phyloP scores from a whole-genome alignment of 2,329 filamentous ascomycete genomes.

The Rhynchosporium graminicola region DNA sequence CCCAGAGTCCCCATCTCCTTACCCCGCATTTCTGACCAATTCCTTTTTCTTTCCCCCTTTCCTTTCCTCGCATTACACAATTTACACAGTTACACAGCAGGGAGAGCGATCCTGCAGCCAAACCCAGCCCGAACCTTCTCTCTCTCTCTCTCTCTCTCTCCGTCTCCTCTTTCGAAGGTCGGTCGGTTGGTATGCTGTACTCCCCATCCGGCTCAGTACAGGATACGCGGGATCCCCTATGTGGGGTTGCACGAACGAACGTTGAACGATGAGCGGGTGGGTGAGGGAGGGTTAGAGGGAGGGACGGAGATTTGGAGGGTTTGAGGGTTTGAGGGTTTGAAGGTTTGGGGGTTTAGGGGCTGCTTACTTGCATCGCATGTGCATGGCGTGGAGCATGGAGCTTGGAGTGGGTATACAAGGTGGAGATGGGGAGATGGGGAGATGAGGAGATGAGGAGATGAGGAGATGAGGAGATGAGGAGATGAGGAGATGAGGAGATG shows the following conservation, averaged over 20 bases:
- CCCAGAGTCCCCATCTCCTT: background rate
- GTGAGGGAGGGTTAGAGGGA: too few species aligned
- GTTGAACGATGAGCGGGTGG: too few species aligned
- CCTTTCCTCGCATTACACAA: background rate
- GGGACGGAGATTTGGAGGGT: background rate
- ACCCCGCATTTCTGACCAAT: conserved; percentile 5
- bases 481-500: too few species aligned
- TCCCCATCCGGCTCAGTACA: background rate
- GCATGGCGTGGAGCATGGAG: too few species aligned
- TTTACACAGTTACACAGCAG: too few species aligned
- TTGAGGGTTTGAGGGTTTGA: too few species aligned
- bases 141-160: background rate
- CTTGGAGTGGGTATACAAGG: background rate
- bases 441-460: too few species aligned
- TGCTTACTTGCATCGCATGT: background rate
- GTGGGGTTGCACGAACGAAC: background rate
- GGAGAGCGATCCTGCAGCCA: conserved; percentile 2
- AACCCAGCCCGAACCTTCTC: background rate
- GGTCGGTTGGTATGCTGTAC: background rate
- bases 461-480: background rate
- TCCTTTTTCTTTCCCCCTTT: background rate
- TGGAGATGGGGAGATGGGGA: too few species aligned
- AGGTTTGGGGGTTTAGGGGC: background rate
- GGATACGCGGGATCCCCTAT: background rate
- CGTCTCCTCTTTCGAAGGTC: background rate